Percentiles rank a stretch among this genome's conserved stretches.
Conservation (phyloP, 176 grass and related monocot species). For the Ampelocalamus luodianensis region DNA sequence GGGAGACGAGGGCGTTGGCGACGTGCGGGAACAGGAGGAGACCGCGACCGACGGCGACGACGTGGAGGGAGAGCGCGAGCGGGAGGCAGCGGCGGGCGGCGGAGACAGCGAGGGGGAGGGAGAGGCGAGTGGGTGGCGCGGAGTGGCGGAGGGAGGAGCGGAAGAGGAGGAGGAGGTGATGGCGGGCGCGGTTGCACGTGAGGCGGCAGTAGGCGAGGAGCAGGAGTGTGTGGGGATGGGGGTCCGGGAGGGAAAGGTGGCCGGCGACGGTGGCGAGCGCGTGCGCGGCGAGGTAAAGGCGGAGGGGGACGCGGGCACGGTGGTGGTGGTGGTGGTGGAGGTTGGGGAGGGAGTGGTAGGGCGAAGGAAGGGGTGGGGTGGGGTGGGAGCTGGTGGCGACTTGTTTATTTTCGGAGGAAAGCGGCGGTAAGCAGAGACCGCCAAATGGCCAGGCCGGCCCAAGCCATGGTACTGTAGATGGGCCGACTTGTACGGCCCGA, state of each 20-base stretch:
- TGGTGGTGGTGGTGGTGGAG: slow-evolving; percentile 14
- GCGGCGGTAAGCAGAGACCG: too few species aligned
- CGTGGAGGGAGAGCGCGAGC: slow-evolving; percentile 55
- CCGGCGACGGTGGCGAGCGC: slow-evolving; percentile 45
- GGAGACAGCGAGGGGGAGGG: slow-evolving; percentile 55
- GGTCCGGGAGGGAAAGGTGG: slow-evolving; percentile 41
- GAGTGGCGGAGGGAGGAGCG: slow-evolving; percentile 53
- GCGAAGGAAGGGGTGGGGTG: slow-evolving; percentile 25
- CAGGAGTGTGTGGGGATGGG: slow-evolving; percentile 32
- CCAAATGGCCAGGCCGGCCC: too few species aligned
- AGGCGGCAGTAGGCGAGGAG: slow-evolving; percentile 54
- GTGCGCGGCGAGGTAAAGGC: slow-evolving; percentile 37
- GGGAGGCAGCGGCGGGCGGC: slow-evolving; percentile 40
- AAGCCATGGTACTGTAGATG: too few species aligned
- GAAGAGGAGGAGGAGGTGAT: slow-evolving; percentile 54
- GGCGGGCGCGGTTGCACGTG: slow-evolving; percentile 3
- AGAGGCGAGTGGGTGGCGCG: slow-evolving; percentile 27
- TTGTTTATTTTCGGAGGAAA: neutral
- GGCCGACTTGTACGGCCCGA: too few species aligned
- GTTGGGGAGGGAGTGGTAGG: slow-evolving; percentile 31
- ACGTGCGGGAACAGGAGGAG: slow-evolving; percentile 53
- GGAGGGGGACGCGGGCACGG: slow-evolving; percentile 18
- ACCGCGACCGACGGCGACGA: slow-evolving; percentile 21
- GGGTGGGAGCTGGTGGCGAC: slow-evolving; percentile 5
- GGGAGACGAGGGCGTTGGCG: slow-evolving; percentile 56